Evolutionary conservation across 1,139 yeast species (phyloP).

Genomic region (Pneumocystis canis): DNA sequence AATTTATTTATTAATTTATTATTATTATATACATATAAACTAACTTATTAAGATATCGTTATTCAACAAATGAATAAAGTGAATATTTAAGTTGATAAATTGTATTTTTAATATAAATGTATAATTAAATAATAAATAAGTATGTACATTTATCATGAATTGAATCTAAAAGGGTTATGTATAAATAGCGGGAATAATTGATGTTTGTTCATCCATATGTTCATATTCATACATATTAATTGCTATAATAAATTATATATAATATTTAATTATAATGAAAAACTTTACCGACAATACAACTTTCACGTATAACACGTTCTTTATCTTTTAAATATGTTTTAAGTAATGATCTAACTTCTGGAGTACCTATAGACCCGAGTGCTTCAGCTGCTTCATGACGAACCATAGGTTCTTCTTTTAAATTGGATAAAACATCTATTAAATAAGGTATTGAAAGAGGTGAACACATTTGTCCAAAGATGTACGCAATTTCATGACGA

Average conservation of each 20-base stretch:
- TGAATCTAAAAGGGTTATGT: no score
- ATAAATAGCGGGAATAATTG: no score
- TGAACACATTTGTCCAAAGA: constrained; percentile 90
- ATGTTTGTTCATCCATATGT: background rate
- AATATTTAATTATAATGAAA: no score
- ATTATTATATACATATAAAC: background rate
- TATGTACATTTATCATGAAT: no score
- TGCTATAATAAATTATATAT: background rate
- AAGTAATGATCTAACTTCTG: constrained; percentile 80
- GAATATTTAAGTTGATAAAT: no score
- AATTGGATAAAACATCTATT: constrained; percentile 62
- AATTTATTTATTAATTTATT: background rate
- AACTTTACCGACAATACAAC: constrained; percentile 70
- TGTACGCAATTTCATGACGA: constrained; percentile 96
- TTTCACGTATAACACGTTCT: constrained; percentile 84
- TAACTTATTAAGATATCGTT: background rate
- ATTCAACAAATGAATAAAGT: background rate
- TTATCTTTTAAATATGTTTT: constrained; percentile 63
- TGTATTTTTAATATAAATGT: no score
- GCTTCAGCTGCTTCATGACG: constrained; percentile 99
- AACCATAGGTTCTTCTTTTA: constrained; percentile 87
- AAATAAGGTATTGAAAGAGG: constrained; percentile 86
- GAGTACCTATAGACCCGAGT: constrained; percentile 92
- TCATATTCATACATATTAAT: background rate
- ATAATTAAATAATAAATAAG: no score